Conservation (phyloP, 1,139 yeast species). For the Yamadazyma triangularis region DNA sequence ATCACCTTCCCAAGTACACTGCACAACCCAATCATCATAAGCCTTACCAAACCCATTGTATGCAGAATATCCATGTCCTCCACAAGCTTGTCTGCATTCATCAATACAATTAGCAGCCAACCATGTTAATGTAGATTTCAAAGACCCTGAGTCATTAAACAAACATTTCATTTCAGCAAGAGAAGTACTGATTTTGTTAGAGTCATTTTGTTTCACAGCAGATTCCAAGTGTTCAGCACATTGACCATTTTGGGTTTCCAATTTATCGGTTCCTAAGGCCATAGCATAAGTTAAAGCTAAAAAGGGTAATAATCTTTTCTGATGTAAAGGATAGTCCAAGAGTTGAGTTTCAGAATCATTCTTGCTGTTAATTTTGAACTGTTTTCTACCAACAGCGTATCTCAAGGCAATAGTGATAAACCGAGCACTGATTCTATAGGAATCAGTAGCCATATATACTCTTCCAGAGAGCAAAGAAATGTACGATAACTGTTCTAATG, state of each 20-base stretch:
- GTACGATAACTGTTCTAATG: constrained; percentile 45
- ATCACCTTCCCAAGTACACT: constrained; percentile 53
- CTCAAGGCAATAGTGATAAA: constrained; percentile 41
- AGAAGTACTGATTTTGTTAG: constrained; percentile 25
- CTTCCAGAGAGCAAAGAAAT: constrained; percentile 45
- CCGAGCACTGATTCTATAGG: constrained; percentile 40
- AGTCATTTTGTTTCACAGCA: constrained; percentile 32
- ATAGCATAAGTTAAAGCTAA: constrained; percentile 42
- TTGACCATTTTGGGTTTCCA: constrained; percentile 25
- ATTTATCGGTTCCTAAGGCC: constrained; percentile 37
- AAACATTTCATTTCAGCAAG: constrained; percentile 37
- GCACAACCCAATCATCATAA: constrained; percentile 47
- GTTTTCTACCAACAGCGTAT: constrained; percentile 45
- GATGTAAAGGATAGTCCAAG: constrained; percentile 46
- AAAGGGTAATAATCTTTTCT: constrained; percentile 41
- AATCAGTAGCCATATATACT: constrained; percentile 42
- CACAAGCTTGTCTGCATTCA: constrained; percentile 46
- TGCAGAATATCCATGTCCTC: constrained; percentile 48
- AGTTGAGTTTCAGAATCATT: constrained; percentile 32
- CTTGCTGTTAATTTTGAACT: constrained; percentile 29
- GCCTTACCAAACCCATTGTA: constrained; percentile 45
- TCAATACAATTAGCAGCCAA: constrained; percentile 43
- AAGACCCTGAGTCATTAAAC: constrained; percentile 42
- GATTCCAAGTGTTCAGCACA: constrained; percentile 30
- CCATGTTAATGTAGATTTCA: constrained; percentile 46